Percentiles rank a stretch among this genome's conserved stretches.
These are phyloP conservation scores for Suillus americanus DNA, from an alignment of 768 basidiomycete species.

Conservation along the genomic window DNA sequence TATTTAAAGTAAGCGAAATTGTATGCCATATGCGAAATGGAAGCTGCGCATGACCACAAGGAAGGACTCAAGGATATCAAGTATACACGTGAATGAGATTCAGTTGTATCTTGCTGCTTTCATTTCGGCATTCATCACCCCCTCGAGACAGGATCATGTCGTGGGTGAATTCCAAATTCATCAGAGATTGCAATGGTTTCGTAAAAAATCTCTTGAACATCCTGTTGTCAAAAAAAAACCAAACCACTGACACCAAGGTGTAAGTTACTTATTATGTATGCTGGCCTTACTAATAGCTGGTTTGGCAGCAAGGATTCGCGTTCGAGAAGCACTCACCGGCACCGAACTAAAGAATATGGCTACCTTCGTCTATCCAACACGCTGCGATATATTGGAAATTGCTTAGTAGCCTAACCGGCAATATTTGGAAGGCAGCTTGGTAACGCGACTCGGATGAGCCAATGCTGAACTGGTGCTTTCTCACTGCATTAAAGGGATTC, in stretches of 20 bases:
- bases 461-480: not conserved
- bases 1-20: not conserved
- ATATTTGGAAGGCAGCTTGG: not conserved
- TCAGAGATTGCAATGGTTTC: conserved; percentile 33
- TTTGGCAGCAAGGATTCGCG: not conserved
- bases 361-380: not conserved
- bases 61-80: not conserved
- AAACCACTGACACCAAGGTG: conserved; percentile 42
- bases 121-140: not conserved
- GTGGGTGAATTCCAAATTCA: not conserved
- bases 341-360: not conserved
- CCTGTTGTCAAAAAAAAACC: conserved; percentile 38
- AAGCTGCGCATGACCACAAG: not conserved
- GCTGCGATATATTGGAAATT: not conserved
- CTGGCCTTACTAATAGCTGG: not conserved
- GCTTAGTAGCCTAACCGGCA: not conserved
- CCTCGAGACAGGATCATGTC: not conserved
- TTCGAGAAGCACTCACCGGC: not conserved
- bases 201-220: conserved; percentile 27
- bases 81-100: not conserved
- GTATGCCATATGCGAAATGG: not conserved
- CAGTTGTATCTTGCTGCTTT: not conserved
- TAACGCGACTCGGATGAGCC: not conserved
- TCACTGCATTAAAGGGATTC: not conserved
- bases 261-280: conserved; percentile 20